Evolutionary conservation across 805 yeast species (phyloP), one percentile per base, ranked within the genome.

Genomic region (Saccharomycopsis javanensis): DNA sequence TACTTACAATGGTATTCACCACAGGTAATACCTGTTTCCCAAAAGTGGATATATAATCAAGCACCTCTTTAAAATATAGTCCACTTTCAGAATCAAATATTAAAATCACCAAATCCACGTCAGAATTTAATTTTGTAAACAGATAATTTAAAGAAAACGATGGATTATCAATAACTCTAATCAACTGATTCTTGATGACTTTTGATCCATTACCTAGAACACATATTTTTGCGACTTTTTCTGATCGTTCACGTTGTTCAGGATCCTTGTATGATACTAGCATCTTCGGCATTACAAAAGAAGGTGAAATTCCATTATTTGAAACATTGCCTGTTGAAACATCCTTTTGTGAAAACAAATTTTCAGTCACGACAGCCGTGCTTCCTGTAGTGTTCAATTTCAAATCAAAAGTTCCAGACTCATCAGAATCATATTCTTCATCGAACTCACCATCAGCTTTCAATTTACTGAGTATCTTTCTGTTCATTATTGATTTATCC

Each of bases 341-440:
- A 7, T 46, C 38, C 1, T 20, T 35, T 30, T 27, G 18, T 2
- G 37, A 8, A 31, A n/a, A 15, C 13, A 28, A 15, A 27, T 20
- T n/a, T n/a, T 35, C 53, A 25, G 46, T 20, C 13, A 35, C 48
- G 15, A 27, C 33, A 31, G 31, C 37, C 30, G 51, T 35, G 25
- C 50, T 56, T 15, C 54, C n/a, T 7, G 61, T 57, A 25, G n/a
- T n/a, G n/a, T 59, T 59, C 52, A 59, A 30, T 50, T 59, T 56
- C 35, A 59, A 48, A 28, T 60, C 62, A 50, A 60, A 60, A 16
- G 62, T 60, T 8, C 60, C 62, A n/a, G 59, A 55, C 20, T 60
- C 60, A 48, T 60, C 62, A 18, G 60, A 57, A 25, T 56, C 61
- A 30, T 53, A 33, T 28, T 53, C 52, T 18, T 51, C 35, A 13